phyloP scores from a whole-genome alignment of 441 rosid species.

The Syzygium syzygioides region DNA sequence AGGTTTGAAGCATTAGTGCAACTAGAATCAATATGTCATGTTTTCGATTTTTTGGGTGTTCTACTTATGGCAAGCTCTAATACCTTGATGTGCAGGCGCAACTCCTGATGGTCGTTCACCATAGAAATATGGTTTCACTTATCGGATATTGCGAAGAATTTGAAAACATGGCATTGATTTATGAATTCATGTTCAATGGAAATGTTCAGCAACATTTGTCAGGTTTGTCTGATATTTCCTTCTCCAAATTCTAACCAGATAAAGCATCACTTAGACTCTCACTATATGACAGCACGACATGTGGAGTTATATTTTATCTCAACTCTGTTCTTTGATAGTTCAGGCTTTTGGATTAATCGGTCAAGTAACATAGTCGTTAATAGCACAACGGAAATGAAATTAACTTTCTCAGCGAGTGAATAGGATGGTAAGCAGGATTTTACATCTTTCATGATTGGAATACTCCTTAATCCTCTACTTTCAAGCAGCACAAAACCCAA shows the following conservation, averaged over 20 bases:
- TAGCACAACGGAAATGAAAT: neutral
- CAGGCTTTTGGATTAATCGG: neutral
- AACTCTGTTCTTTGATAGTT: neutral
- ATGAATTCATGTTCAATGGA: neutral
- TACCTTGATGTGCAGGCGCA: neutral
- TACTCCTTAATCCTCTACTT: neutral
- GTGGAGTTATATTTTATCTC: neutral
- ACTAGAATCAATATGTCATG: neutral
- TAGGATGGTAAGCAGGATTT: neutral
- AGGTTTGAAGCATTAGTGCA: neutral
- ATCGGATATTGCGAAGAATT: neutral
- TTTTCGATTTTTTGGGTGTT: neutral
- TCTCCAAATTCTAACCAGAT: neutral
- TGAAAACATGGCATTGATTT: neutral
- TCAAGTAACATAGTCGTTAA: neutral
- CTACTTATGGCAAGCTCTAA: neutral
- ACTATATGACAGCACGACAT: neutral
- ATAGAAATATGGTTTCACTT: neutral
- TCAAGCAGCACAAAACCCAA: neutral
- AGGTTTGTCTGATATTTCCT: neutral
- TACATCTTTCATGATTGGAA: neutral
- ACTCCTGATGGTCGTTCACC: conserved; percentile 1
- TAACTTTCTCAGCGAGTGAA: conserved; percentile 11
- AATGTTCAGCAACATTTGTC: conserved; percentile 1
- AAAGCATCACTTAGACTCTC: neutral